phyloP scores from a whole-genome alignment of 345 rosid genomes.

The Mercurialis annua region DNA sequence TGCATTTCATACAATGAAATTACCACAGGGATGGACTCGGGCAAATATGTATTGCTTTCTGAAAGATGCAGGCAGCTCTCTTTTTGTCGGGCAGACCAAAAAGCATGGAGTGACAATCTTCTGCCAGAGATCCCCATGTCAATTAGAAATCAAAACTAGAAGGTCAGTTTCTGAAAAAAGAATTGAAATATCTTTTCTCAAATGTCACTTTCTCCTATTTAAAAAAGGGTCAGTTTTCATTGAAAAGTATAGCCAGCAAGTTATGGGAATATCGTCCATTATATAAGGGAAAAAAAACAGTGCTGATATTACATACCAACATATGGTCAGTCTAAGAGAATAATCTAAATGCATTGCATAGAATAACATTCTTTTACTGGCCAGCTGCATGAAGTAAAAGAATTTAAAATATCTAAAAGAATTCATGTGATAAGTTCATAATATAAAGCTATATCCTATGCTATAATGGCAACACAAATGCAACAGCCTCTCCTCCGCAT shows the following conservation, averaged over 20 bases:
- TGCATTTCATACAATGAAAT: neutral
- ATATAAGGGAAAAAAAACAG: no score
- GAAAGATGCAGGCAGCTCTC: slow-evolving; percentile 11
- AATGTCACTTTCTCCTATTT: neutral
- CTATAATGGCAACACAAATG: neutral
- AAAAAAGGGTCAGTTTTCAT: no score
- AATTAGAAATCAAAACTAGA: neutral
- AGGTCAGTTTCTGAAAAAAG: neutral
- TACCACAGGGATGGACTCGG: slow-evolving; percentile 4
- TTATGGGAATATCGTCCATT: no score
- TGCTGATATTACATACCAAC: no score
- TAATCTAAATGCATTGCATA: neutral
- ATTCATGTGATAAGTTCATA: neutral
- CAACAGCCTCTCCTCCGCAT: neutral
- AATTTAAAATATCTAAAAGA: neutral
- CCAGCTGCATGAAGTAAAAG: neutral
- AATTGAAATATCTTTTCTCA: neutral
- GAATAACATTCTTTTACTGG: neutral
- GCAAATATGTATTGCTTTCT: slow-evolving; percentile 3
- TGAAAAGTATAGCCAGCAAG: no score
- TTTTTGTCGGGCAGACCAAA: neutral
- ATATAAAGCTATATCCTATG: neutral
- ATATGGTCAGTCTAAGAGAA: neutral
- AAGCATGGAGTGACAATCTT: neutral
- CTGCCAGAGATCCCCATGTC: neutral